Percentiles rank a stretch among this genome's conserved stretches.
These are phyloP conservation scores for Anacardium occidentale DNA, from an alignment of 345 rosid species.

Conservation along the genomic window DNA sequence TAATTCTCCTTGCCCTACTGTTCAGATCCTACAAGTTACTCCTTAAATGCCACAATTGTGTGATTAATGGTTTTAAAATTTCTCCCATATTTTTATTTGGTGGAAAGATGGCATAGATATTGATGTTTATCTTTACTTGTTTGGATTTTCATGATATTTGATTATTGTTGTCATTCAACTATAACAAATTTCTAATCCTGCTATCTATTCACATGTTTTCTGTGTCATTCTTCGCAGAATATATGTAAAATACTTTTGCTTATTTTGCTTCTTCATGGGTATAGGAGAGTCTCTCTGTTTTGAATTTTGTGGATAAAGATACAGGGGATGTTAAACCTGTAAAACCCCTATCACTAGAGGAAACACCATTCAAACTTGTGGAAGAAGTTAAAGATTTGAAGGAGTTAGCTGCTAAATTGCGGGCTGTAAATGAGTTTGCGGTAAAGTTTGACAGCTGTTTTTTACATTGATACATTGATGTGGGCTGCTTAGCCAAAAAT, in stretches of 20 bases:
- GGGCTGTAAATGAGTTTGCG: slow-evolving; percentile 67
- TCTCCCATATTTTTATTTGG: not conserved
- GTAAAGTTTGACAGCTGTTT: slow-evolving; percentile 38
- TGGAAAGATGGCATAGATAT: not conserved
- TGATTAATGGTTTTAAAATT: too few relatives aligned
- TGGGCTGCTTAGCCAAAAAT: not conserved
- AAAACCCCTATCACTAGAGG: slow-evolving; percentile 48
- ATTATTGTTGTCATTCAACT: not conserved
- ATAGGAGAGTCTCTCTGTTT: slow-evolving; percentile 71
- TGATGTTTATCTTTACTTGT: not conserved
- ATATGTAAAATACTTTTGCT: not conserved
- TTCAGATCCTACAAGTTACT: not conserved
- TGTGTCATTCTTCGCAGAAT: not conserved
- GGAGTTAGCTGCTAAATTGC: slow-evolving; percentile 68
- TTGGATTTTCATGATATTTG: not conserved
- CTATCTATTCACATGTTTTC: not conserved
- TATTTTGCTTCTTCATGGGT: not conserved
- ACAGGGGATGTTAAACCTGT: slow-evolving; percentile 38
- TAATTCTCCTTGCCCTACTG: not conserved
- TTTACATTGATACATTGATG: not conserved
- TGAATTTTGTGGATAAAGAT: slow-evolving; percentile 66
- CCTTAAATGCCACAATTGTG: not conserved
- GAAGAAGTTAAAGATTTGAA: slow-evolving; percentile 75
- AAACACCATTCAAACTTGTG: slow-evolving; percentile 70
- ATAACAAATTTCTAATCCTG: not conserved